Evolutionary conservation across 1,139 yeast species (phyloP).

Genomic region (Candida freyschussii): DNA sequence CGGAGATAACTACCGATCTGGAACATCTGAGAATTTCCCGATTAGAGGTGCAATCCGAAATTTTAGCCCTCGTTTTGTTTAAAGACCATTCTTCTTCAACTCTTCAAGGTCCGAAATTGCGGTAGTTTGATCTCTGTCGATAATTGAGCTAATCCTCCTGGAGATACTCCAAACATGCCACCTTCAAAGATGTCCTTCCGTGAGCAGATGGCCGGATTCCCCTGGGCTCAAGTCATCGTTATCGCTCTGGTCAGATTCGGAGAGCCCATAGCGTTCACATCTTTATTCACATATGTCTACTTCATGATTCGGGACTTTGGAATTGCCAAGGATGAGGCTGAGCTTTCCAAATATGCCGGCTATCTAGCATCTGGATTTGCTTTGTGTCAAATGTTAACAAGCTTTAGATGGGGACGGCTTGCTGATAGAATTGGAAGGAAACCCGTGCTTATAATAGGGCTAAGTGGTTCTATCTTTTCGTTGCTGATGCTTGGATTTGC

Average conservation of each 20-base stretch:
- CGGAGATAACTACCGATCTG: too few relatives aligned
- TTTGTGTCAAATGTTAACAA: conserved; percentile 46
- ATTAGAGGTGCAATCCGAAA: too few relatives aligned
- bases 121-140: too few relatives aligned
- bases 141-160: too few relatives aligned
- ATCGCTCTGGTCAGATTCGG: conserved; percentile 45
- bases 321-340: conserved; percentile 45
- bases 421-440: conserved; percentile 56
- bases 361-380: conserved; percentile 55
- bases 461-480: conserved; percentile 45
- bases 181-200: conserved; percentile 10
- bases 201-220: conserved; percentile 32
- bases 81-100: too few relatives aligned
- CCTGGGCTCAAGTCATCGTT: conserved; percentile 45
- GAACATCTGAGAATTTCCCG: too few relatives aligned
- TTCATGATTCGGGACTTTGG: conserved; percentile 59
- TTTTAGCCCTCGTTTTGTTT: too few relatives aligned
- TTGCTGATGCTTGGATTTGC: conserved; percentile 51
- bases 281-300: conserved; percentile 58
- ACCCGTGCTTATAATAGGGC: conserved; percentile 45
- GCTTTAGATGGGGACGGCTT: conserved; percentile 56
- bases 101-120: too few relatives aligned
- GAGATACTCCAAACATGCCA: too few relatives aligned
- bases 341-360: conserved; percentile 54
- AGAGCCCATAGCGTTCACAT: conserved; percentile 62